phyloP scores from a whole-genome alignment of 495 filamentous ascomycete genomes.

The Neurospora sp. region DNA sequence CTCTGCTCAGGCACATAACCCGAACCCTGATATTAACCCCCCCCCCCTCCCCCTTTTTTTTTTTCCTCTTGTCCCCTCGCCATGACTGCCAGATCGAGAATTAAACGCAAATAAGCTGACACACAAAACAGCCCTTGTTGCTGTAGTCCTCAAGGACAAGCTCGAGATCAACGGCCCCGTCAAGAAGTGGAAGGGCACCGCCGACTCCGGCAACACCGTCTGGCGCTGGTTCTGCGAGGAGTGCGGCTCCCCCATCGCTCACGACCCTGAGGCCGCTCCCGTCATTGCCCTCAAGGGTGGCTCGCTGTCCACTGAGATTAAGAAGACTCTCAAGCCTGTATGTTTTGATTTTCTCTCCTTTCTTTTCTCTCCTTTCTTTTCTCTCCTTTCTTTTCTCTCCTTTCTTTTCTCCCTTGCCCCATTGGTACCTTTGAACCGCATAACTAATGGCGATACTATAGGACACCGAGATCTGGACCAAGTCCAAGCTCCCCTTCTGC shows the following conservation, averaged over 20 bases:
- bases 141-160: constrained; percentile 53
- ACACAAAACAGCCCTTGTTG: constrained; percentile 44
- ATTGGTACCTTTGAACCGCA: too few relatives aligned
- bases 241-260: constrained; percentile 59
- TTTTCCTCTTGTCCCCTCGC: background rate
- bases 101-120: background rate
- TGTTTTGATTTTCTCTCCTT: constrained; percentile 7
- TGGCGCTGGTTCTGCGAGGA: constrained; percentile 60
- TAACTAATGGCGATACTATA: constrained; percentile 11
- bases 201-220: constrained; percentile 46
- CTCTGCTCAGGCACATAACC: background rate
- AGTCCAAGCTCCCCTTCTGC: constrained; percentile 59
- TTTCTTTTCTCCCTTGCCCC: background rate
- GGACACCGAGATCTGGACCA: constrained; percentile 62
- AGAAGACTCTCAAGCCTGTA: constrained; percentile 59
- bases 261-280: constrained; percentile 57
- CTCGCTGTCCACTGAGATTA: constrained; percentile 49
- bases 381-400: too few relatives aligned
- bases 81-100: background rate
- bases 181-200: constrained; percentile 50
- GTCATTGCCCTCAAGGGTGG: constrained; percentile 62
- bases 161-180: constrained; percentile 49
- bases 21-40: background rate
- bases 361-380: background rate
- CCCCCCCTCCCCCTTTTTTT: background rate